phyloP scores from a whole-genome alignment of 805 yeast genomes.

The Starmerella riodocensis region DNA sequence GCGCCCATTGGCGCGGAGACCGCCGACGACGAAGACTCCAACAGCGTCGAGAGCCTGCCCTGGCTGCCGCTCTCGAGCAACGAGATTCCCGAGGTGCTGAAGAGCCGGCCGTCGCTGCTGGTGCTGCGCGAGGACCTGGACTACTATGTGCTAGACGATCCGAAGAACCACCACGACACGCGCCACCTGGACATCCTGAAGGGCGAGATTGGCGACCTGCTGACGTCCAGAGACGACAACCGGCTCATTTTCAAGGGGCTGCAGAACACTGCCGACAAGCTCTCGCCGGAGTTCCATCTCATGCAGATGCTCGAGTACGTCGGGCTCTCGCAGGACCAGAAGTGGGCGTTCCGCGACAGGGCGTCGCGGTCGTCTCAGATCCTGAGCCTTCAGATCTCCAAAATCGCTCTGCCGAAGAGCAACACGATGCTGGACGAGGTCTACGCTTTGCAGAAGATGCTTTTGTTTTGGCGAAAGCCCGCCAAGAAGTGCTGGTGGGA shows the following conservation, averaged over 20 bases:
- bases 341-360: conserved; percentile 82
- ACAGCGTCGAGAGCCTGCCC: conserved; percentile 10
- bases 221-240: conserved; percentile 36
- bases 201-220: conserved; percentile 53
- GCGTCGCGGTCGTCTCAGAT: conserved; percentile 84
- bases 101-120: conserved; percentile 75
- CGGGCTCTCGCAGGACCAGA: conserved; percentile 54
- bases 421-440: conserved; percentile 14
- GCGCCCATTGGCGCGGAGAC: neutral
- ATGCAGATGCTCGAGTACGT: conserved; percentile 89
- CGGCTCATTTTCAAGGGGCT: conserved; percentile 60
- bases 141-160: conserved; percentile 67
- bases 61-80: conserved; percentile 10
- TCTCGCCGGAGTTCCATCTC: conserved; percentile 88
- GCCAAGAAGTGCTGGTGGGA: conserved; percentile 99
- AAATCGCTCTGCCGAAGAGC: conserved; percentile 24
- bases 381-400: conserved; percentile 63
- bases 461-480: conserved; percentile 93
- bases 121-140: conserved; percentile 90
- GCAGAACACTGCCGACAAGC: conserved; percentile 30
- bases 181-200: conserved; percentile 55
- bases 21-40: conserved; percentile 13
- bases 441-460: conserved; percentile 42
- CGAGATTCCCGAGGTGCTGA: conserved; percentile 41
- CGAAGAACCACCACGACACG: conserved; percentile 41